Base-by-base conservation (phyloP, 228 moss, liverwort and hornwort species). In the Sphagnum fallax region DNA sequence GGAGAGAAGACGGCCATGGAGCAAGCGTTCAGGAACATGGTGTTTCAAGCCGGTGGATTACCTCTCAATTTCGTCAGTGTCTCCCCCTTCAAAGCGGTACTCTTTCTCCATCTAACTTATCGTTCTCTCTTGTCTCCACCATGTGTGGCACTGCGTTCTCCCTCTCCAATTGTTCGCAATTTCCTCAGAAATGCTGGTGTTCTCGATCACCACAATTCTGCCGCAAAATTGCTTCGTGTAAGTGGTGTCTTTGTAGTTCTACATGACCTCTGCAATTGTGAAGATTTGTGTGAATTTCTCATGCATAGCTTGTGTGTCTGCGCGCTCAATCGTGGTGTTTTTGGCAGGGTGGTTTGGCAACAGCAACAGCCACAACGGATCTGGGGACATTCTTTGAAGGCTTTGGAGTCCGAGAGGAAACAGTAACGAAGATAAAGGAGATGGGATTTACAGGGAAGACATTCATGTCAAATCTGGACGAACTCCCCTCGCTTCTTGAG, bases 371-470 rank as follows among this genome's bases (percentile, higher is more conserved):
- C 53, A 73, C 78, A 52, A 73, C 81, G 67, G 84, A 84, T 69
- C 84, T 84, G 62, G 84, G 81, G 62, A 78, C 78, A 15, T 84
- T 84, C 74, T 84, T 84, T 62, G 84, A 84, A 64, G 84, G 84
- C 67, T 84, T 84, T 81, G 84, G 84, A 74, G 73, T 84, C 61
- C 78, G 84, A 67, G 78, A 71, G 52, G 84, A 84, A 78, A 81
- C 84, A 9, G 73, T 84, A 49, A 52, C 71, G 52, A 86, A 82
- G 75, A 82, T 86, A 49, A 86, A 86, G 73, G 86, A 86, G 70
- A 86, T 86, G 86, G 86, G 86, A 18, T 86, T 86, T 62, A 86
- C 86, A 69, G 82, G 86, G 70, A 86, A 86, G 75, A 86, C 86
- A 52, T 80, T 86, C 63, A 82, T 86, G 86, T 86, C 86, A 47